Percentiles rank a stretch among this genome's conserved stretches.
phyloP scores from a whole-genome alignment of 345 rosid species.

The Bretschneidera sinensis region DNA sequence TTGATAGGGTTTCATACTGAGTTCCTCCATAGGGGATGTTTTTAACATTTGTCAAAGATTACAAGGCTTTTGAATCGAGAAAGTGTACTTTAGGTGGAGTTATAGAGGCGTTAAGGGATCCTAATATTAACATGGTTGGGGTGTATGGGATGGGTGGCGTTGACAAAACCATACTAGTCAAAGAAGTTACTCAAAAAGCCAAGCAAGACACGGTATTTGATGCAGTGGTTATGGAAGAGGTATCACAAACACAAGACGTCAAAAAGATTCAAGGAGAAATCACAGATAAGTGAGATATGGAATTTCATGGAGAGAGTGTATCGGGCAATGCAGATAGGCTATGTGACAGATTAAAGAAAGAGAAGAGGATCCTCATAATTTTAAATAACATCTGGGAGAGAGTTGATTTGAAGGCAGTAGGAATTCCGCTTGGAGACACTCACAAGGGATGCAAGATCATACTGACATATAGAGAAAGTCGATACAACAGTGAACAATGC shows the following conservation, averaged over 20 bases:
- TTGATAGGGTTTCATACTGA: not conserved
- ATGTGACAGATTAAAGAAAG: conserved; percentile 8
- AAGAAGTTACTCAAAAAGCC: conserved; percentile 1
- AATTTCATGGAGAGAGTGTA: too few relatives aligned
- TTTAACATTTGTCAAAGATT: not conserved
- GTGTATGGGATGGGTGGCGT: not conserved
- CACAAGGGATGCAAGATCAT: conserved; percentile 27
- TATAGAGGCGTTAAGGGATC: not conserved
- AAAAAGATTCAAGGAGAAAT: conserved; percentile 17
- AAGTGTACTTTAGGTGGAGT: not conserved
- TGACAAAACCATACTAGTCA: conserved; percentile 12
- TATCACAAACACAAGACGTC: conserved; percentile 4
- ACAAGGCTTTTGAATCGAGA: conserved; percentile 8
- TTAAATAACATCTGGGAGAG: conserved; percentile 30
- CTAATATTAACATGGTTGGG: not conserved
- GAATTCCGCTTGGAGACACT: conserved; percentile 21
- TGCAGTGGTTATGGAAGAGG: conserved; percentile 11
- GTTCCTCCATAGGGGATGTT: not conserved
- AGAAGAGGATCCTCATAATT: conserved; percentile 18
- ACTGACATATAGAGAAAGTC: too few relatives aligned
- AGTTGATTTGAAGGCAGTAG: conserved; percentile 18
- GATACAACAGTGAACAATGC: too few relatives aligned
- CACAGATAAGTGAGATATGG: too few relatives aligned
- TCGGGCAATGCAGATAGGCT: conserved; percentile 4
- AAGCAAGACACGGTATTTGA: conserved; percentile 5